A percentile compares a stretch with the other conserved stretches of the same genome.
phyloP scores from a whole-genome alignment of 495 filamentous ascomycete genomes.

The Pseudomonodictys pantanalensis region DNA sequence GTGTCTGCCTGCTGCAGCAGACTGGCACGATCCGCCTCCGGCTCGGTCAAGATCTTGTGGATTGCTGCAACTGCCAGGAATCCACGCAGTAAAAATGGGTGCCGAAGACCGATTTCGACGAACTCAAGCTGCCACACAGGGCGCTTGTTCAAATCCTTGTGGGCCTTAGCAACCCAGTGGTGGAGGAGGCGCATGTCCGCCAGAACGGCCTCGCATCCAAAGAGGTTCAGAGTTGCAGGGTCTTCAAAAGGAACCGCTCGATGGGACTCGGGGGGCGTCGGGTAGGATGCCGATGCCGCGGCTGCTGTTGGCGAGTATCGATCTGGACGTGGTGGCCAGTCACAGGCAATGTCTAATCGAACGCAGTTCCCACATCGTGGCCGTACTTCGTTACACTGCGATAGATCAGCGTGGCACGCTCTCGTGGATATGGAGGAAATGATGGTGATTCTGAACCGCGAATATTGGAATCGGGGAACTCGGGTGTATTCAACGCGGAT shows the following conservation, averaged over 20 bases:
- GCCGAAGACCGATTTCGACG: constrained; percentile 12
- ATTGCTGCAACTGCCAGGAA: constrained; percentile 17
- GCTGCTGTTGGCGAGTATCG: background rate
- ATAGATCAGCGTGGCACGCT: background rate
- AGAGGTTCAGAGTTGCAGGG: background rate
- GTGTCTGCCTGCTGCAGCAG: constrained; percentile 9
- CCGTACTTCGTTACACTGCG: constrained; percentile 7
- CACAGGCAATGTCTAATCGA: constrained; percentile 4
- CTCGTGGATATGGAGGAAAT: background rate
- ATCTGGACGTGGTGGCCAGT: background rate
- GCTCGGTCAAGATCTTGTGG: background rate
- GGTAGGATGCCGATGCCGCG: background rate
- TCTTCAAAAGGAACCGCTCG: background rate
- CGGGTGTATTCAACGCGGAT: background rate
- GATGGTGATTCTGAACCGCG: background rate
- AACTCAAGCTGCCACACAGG: background rate
- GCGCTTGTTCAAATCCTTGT: background rate
- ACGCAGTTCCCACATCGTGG: constrained; percentile 10
- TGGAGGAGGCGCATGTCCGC: constrained; percentile 17
- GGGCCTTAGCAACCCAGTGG: constrained; percentile 7
- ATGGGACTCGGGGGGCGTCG: background rate
- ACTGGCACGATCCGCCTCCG: background rate
- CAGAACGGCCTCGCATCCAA: background rate
- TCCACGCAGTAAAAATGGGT: constrained; percentile 22
- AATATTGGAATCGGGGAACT: too few relatives aligned